Evolutionary conservation across 305 asterid species (phyloP).

Genomic region (Striga hermonthica): DNA sequence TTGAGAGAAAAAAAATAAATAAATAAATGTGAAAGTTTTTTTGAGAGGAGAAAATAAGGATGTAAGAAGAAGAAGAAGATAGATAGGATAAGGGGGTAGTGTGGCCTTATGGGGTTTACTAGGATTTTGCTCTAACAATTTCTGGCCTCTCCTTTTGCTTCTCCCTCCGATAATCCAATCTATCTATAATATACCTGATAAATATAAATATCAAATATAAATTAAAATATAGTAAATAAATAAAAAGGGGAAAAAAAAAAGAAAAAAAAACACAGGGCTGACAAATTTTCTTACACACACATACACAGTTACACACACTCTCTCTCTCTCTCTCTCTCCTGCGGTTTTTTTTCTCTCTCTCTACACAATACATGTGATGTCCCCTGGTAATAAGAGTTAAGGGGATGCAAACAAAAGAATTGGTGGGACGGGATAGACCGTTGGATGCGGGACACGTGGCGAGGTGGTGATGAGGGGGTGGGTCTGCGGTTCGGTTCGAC

Average conservation of each 20-base stretch:
- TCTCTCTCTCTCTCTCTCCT: slow-evolving; percentile 24
- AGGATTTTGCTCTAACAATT: slow-evolving; percentile 56
- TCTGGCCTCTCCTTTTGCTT: slow-evolving; percentile 63
- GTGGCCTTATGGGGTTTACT: slow-evolving; percentile 38
- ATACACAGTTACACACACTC: too few species aligned
- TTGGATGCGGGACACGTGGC: slow-evolving; percentile 40
- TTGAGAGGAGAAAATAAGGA: neutral
- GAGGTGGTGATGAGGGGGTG: slow-evolving; percentile 5
- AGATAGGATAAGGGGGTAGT: slow-evolving; percentile 63
- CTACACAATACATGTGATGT: slow-evolving; percentile 38
- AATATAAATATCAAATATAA: too few species aligned
- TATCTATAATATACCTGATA: slow-evolving; percentile 12
- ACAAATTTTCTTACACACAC: neutral
- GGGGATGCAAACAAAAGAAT: neutral
- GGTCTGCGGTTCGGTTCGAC: neutral
- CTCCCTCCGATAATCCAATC: slow-evolving; percentile 34
- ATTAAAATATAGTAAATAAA: too few species aligned
- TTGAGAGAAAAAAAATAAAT: slow-evolving; percentile 26
- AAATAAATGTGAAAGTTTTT: slow-evolving; percentile 33
- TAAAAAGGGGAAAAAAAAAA: too few species aligned
- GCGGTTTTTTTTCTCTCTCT: slow-evolving; percentile 31
- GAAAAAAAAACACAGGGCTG: neutral
- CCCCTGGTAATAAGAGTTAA: slow-evolving; percentile 1
- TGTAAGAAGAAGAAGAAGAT: neutral
- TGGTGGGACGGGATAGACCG: slow-evolving; percentile 29